Evolutionary conservation across 495 filamentous ascomycete species (phyloP), one percentile per base, ranked within the genome.

Genomic region (Penicillium cataractarum): DNA sequence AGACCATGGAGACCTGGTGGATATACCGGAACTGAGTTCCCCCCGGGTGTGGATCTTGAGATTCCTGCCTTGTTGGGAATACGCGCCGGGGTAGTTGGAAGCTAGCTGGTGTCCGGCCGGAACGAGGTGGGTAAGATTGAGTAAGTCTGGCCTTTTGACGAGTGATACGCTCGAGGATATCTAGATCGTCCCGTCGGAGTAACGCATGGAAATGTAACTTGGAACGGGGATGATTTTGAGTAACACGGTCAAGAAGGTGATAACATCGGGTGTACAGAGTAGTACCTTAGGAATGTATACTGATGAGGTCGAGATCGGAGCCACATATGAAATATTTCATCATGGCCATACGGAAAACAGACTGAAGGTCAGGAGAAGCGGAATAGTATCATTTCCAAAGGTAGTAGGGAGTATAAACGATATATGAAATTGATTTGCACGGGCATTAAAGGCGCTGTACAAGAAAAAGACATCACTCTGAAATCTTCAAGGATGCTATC

Each of bases 401-500:
- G 29, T 29, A 29, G 24, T 29, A 29, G 46, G 6, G 51, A 24
- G 51, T 54, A 54, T 21, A 35, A 33, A 31, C 4, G 21, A n/a
- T 6, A 54, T 31, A n/a, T 35, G 19, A n/a, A 35, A 13, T 19
- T 54, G 33, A 24, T 27, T 12, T 57, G 39, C 7, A 24, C 1
- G 21, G 29, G 42, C 35, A 29, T 39, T 19, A 26, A 4, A 58
- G 13, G 40, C 9, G 51, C 29, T 31, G 1, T 54, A 19, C 56
- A 56, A 26, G 12, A 13, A 4, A 35, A 26, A n/a, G n/a, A 0
- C 46, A 53, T 53, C 35, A 57, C 22, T 52, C 50, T 6, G 50
- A 15, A 29, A 72, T 54, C 8, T 46, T 54, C 49, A 68, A n/a
- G 19, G 42, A 46, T 44, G 80, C 83, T 48, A 92, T 73, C 61